phyloP scores from a whole-genome alignment of 2,329 filamentous ascomycete species.

The Setomelanomma holmii region DNA sequence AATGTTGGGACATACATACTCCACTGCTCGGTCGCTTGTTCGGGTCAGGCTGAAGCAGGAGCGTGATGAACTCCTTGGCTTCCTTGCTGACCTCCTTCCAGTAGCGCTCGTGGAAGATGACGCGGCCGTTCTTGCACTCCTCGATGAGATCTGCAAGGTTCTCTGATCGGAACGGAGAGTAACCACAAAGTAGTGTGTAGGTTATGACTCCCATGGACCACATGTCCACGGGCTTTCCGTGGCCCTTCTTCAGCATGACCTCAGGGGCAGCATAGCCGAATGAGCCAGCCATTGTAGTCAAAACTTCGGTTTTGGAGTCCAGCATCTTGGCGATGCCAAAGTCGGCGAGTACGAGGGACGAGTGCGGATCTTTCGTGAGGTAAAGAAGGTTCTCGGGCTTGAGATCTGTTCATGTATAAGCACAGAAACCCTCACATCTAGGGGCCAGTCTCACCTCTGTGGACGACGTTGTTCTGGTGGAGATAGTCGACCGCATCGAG shows the following conservation, averaged over 20 bases:
- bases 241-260: constrained; percentile 96
- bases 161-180: constrained; percentile 97
- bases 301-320: constrained; percentile 85
- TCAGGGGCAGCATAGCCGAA: constrained; percentile 98
- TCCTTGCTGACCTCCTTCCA: constrained; percentile 98
- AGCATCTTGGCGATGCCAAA: constrained; percentile 99
- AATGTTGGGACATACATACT: constrained; percentile 59
- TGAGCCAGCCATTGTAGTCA: constrained; percentile 98
- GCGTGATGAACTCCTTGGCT: constrained; percentile 91
- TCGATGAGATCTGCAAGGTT: constrained; percentile 92
- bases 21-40: constrained; percentile 78
- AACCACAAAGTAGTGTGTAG: constrained; percentile 96
- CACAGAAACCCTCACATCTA: too few relatives aligned
- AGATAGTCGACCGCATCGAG: constrained; percentile 93
- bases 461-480: constrained; percentile 92
- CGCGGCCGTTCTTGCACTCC: constrained; percentile 82
- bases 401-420: constrained; percentile 69
- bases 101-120: constrained; percentile 96
- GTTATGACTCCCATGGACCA: constrained; percentile 99
- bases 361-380: constrained; percentile 76
- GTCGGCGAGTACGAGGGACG: constrained; percentile 90
- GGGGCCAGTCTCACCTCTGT: constrained; percentile 77
- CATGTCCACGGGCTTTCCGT: constrained; percentile 98
- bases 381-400: constrained; percentile 99
- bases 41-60: constrained; percentile 79